Evolutionary conservation across 768 basidiomycete genomes (phyloP).

Genomic region (Termitomyces heimii): DNA sequence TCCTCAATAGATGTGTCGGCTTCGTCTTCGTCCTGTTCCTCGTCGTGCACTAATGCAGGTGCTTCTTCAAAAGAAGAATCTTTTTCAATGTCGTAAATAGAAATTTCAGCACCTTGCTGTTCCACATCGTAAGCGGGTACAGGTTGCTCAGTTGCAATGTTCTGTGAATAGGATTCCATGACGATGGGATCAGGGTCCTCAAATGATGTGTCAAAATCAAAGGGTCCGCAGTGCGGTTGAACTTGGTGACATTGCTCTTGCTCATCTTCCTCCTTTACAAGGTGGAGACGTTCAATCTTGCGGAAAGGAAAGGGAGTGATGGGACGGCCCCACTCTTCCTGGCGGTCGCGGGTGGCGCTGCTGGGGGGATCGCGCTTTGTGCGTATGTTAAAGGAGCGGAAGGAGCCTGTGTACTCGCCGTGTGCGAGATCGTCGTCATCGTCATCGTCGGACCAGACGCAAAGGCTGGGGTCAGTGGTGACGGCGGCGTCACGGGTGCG

Average conservation of each 20-base stretch:
- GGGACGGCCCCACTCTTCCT: slow-evolving; percentile 63
- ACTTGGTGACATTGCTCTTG: slow-evolving; percentile 22
- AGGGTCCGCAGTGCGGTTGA: slow-evolving; percentile 1
- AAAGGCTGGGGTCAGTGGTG: slow-evolving; percentile 19
- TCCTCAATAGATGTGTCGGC: not conserved
- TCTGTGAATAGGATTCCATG: too few relatives aligned
- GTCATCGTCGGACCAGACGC: slow-evolving; percentile 32
- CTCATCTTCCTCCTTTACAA: slow-evolving; percentile 17
- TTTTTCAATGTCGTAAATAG: too few relatives aligned
- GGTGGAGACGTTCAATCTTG: slow-evolving; percentile 14
- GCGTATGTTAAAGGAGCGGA: slow-evolving; percentile 46
- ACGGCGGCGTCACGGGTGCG: slow-evolving; percentile 11
- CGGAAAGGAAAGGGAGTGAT: slow-evolving; percentile 57
- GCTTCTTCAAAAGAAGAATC: too few relatives aligned
- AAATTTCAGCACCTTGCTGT: too few relatives aligned
- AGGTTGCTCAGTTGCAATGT: too few relatives aligned
- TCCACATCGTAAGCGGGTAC: too few relatives aligned
- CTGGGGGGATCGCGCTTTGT: slow-evolving; percentile 66
- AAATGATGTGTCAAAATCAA: slow-evolving; percentile 11
- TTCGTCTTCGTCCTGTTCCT: not conserved
- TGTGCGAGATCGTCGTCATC: slow-evolving; percentile 32
- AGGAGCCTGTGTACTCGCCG: slow-evolving; percentile 67
- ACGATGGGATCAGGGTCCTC: not conserved
- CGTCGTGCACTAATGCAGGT: too few relatives aligned
- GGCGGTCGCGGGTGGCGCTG: slow-evolving; percentile 41